Percentiles rank a stretch among this genome's conserved stretches.
phyloP scores from a whole-genome alignment of 1,284 basidiomycete genomes.

The Ustilago crameri region DNA sequence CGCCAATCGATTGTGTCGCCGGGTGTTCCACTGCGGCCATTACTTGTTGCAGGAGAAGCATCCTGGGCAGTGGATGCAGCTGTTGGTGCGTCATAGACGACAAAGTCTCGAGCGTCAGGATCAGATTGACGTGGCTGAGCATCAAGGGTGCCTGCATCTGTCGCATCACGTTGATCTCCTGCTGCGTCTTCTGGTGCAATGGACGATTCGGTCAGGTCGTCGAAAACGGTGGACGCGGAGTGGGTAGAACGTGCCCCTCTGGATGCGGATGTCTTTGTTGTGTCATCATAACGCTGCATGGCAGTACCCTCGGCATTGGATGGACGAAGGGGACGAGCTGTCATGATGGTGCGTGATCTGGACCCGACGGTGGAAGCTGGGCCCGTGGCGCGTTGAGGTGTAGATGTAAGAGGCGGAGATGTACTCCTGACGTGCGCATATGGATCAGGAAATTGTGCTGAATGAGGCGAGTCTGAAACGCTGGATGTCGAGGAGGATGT shows the following conservation, averaged over 20 bases:
- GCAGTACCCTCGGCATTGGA: slow-evolving; percentile 14
- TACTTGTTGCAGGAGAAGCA: slow-evolving; percentile 8
- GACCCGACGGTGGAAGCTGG: slow-evolving; percentile 45
- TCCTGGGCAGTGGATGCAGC: slow-evolving; percentile 9
- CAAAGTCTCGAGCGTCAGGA: slow-evolving; percentile 28
- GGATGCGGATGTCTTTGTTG: slow-evolving; percentile 27
- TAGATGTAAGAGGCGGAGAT: slow-evolving; percentile 48
- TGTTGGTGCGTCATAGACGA: slow-evolving; percentile 27
- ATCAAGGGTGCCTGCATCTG: background rate
- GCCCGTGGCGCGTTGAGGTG: slow-evolving; percentile 30
- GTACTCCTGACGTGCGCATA: slow-evolving; percentile 35
- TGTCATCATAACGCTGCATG: slow-evolving; percentile 32
- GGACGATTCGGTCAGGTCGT: slow-evolving; percentile 46
- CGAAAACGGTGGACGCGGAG: slow-evolving; percentile 39
- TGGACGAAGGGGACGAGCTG: slow-evolving; percentile 31
- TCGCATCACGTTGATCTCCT: slow-evolving; percentile 5
- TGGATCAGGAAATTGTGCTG: slow-evolving; percentile 31
- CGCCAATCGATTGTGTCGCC: slow-evolving; percentile 23
- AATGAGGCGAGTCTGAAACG: slow-evolving; percentile 25
- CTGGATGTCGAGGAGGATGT: slow-evolving; percentile 34
- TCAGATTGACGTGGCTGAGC: slow-evolving; percentile 1
- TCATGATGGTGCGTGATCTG: slow-evolving; percentile 39
- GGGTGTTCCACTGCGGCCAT: background rate
- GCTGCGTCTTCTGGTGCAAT: slow-evolving; percentile 33
- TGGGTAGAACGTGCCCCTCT: slow-evolving; percentile 24